Conservation (phyloP, 2,329 filamentous ascomycete species). For the Coccinonectria pachysandricola region DNA sequence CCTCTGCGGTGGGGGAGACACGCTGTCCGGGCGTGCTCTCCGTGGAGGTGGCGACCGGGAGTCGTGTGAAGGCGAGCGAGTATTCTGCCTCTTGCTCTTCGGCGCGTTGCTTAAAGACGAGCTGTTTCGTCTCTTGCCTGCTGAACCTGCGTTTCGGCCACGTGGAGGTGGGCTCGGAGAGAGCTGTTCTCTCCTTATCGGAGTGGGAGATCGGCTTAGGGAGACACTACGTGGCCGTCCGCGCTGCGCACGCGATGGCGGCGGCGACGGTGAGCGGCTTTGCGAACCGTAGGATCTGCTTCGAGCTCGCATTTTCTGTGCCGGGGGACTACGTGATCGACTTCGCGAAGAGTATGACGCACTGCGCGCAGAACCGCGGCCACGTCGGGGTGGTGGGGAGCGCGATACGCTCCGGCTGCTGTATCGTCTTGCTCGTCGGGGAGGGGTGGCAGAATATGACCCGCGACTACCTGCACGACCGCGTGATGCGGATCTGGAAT, state of each 20-base stretch:
- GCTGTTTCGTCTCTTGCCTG: constrained; percentile 22
- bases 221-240: constrained; percentile 11
- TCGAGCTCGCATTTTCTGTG: constrained; percentile 12
- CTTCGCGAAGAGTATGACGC: constrained; percentile 23
- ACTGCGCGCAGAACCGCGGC: constrained; percentile 17
- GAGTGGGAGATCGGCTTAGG: constrained; percentile 13
- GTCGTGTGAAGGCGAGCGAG: constrained; percentile 23
- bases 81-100: constrained; percentile 13
- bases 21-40: constrained; percentile 10
- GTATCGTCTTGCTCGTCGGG: constrained; percentile 15
- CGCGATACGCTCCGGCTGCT: constrained; percentile 18
- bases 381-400: constrained; percentile 19
- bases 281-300: constrained; percentile 13
- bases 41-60: constrained; percentile 20
- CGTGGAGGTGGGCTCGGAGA: constrained; percentile 15
- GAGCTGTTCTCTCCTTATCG: constrained; percentile 9
- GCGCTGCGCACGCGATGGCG: constrained; percentile 7
- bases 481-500: constrained; percentile 30
- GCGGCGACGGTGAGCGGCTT: constrained; percentile 13
- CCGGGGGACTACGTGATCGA: constrained; percentile 19
- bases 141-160: constrained; percentile 11
- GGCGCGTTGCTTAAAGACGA: constrained; percentile 23
- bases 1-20: constrained; percentile 10
- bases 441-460: constrained; percentile 23
- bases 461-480: constrained; percentile 11